Evolutionary conservation across 768 basidiomycete species (phyloP).

Genomic region (Phylloporus sp.): DNA sequence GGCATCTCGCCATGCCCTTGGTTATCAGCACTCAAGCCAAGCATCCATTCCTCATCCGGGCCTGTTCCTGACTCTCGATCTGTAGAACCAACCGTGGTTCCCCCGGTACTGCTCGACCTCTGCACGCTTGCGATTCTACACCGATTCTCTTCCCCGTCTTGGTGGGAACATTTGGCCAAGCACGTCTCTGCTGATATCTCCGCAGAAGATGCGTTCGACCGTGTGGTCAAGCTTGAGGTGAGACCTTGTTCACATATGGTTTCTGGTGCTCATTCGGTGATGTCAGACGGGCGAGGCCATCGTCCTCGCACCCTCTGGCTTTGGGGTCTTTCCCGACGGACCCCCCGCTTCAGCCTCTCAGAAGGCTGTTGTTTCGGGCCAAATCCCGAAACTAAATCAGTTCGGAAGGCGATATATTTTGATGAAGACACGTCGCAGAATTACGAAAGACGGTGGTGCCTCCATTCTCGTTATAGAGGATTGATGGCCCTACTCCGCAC

Average conservation of each 20-base stretch:
- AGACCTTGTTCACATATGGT: conserved; percentile 1
- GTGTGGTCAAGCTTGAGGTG: conserved; percentile 63
- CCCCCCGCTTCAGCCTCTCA: not conserved
- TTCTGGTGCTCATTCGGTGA: not conserved
- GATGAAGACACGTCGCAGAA: conserved; percentile 56
- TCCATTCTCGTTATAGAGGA: conserved; percentile 44
- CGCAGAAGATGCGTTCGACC: conserved; percentile 57
- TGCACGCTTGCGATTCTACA: conserved; percentile 66
- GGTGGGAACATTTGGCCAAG: conserved; percentile 67
- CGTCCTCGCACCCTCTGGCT: conserved; percentile 61
- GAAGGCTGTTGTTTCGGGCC: conserved; percentile 1
- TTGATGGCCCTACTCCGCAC: not conserved
- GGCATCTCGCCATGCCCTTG: too few species aligned
- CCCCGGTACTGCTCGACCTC: conserved; percentile 61
- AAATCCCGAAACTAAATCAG: conserved; percentile 35
- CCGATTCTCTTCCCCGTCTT: conserved; percentile 70
- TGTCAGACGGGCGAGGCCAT: conserved; percentile 68
- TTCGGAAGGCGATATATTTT: conserved; percentile 58
- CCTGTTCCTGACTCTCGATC: not conserved
- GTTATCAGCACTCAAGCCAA: conserved; percentile 74
- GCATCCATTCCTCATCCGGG: not conserved
- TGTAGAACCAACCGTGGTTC: conserved; percentile 69
- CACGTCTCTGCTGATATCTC: conserved; percentile 66
- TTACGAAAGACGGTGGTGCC: conserved; percentile 64
- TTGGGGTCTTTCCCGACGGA: conserved; percentile 39